These are phyloP conservation scores for Aphanomyces cochlioides DNA, from an alignment of 352 stramenopile genomes.

Conservation along the genomic window DNA sequence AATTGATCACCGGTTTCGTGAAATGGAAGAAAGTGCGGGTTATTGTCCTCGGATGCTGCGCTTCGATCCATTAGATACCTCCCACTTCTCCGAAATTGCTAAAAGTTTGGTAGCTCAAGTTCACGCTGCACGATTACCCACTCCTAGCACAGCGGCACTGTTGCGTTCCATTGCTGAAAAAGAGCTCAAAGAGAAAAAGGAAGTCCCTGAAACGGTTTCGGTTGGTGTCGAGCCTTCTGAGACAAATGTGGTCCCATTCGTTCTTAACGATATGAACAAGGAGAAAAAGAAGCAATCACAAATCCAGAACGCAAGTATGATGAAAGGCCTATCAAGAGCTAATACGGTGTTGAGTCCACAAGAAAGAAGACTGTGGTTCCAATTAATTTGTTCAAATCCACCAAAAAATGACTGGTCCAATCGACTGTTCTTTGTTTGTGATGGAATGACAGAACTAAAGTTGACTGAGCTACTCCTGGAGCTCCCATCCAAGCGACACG, in stretches of 20 bases:
- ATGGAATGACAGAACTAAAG: constrained; percentile 85
- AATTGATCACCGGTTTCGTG: constrained; percentile 74
- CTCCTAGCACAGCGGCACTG: constrained; percentile 44
- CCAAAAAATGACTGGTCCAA: constrained; percentile 42
- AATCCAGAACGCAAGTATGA: constrained; percentile 55
- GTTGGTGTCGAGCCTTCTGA: constrained; percentile 17
- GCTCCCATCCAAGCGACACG: constrained; percentile 87
- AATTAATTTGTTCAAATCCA: constrained; percentile 54
- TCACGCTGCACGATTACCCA: constrained; percentile 39
- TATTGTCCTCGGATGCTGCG: constrained; percentile 39
- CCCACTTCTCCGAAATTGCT: constrained; percentile 48
- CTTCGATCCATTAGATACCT: constrained; percentile 25
- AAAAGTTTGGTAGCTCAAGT: constrained; percentile 57
- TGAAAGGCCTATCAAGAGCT: constrained; percentile 62
- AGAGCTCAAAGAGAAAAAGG: constrained; percentile 42
- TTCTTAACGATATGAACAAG: constrained; percentile 40
- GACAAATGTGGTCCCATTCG: constrained; percentile 30
- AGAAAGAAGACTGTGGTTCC: constrained; percentile 50
- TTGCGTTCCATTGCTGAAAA: constrained; percentile 63
- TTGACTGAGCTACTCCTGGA: constrained; percentile 83
- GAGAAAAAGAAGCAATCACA: constrained; percentile 35
- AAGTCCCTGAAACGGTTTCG: constrained; percentile 37
- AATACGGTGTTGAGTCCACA: constrained; percentile 45
- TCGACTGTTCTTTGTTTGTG: constrained; percentile 57
- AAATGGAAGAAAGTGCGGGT: constrained; percentile 83